A percentile compares a stretch with the other conserved stretches of the same genome.
Conservation (phyloP, 805 yeast species). For the Metschnikowia santaceciliae region DNA sequence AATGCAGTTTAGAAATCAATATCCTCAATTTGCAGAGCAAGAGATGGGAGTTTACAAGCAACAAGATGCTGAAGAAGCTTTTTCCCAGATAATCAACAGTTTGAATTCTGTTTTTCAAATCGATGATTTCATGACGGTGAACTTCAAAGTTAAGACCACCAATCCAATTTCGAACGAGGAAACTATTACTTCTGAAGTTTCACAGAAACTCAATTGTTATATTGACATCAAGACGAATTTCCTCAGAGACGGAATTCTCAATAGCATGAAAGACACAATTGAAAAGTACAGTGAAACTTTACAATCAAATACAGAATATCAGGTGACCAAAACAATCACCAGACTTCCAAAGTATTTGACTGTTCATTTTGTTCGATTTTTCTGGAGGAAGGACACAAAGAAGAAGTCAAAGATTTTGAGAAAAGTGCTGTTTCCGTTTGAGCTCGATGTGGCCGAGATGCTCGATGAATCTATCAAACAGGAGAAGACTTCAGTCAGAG, state of each 20-base stretch:
- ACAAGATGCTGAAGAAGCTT: slow-evolving; percentile 98
- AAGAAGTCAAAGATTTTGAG: slow-evolving; percentile 92
- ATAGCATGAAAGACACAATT: slow-evolving; percentile 68
- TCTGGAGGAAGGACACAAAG: slow-evolving; percentile 89
- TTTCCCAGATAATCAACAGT: slow-evolving; percentile 65
- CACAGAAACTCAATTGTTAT: slow-evolving; percentile 82
- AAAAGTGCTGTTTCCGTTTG: slow-evolving; percentile 92
- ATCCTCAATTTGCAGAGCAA: slow-evolving; percentile 88
- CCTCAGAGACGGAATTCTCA: slow-evolving; percentile 76
- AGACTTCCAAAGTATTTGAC: slow-evolving; percentile 84
- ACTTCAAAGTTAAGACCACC: slow-evolving; percentile 57
- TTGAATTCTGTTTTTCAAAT: slow-evolving; percentile 48
- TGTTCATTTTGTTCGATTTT: slow-evolving; percentile 90
- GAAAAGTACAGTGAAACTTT: slow-evolving; percentile 74
- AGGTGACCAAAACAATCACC: slow-evolving; percentile 56
- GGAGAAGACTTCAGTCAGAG: slow-evolving; percentile 68
- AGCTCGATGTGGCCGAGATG: slow-evolving; percentile 81
- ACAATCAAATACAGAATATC: slow-evolving; percentile 67
- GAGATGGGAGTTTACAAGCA: slow-evolving; percentile 78
- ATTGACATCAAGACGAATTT: slow-evolving; percentile 83
- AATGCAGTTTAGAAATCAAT: slow-evolving; percentile 56
- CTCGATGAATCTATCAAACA: slow-evolving; percentile 72
- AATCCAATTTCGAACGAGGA: slow-evolving; percentile 50
- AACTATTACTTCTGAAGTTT: slow-evolving; percentile 39
- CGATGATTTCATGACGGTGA: slow-evolving; percentile 59